Percentiles rank a stretch among this genome's conserved stretches.
phyloP scores from a whole-genome alignment of 2,329 filamentous ascomycete genomes.

The Calycina herbarum region DNA sequence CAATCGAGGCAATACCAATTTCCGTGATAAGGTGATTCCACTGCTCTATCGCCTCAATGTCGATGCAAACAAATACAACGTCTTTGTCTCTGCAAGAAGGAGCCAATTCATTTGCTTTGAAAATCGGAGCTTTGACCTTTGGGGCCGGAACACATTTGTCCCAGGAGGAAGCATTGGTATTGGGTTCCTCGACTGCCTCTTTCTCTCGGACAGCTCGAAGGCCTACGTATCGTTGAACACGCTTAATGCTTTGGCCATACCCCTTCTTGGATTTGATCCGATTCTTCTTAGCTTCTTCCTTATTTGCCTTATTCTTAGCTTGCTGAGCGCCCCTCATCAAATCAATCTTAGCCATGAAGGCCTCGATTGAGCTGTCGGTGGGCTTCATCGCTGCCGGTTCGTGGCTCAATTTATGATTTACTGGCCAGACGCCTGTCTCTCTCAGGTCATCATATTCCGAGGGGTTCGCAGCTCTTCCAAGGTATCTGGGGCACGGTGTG shows the following conservation, averaged over 20 bases:
- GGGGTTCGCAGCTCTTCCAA: conserved; percentile 56
- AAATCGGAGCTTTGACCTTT: conserved; percentile 33
- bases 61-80: conserved; percentile 75
- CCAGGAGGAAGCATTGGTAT: conserved; percentile 30
- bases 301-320: conserved; percentile 45
- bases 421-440: conserved; percentile 36
- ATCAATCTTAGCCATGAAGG: conserved; percentile 56
- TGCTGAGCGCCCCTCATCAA: conserved; percentile 50
- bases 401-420: conserved; percentile 29
- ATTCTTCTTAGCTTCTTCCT: conserved; percentile 50
- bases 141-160: conserved; percentile 31
- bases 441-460: conserved; percentile 32
- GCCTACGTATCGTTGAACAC: conserved; percentile 70
- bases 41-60: conserved; percentile 79
- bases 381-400: conserved; percentile 35
- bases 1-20: conserved; percentile 78
- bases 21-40: conserved; percentile 72
- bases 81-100: conserved; percentile 51
- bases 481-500: conserved; percentile 65
- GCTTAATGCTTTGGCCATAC: conserved; percentile 58
- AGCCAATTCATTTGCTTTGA: conserved; percentile 48
- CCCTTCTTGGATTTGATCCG: conserved; percentile 50
- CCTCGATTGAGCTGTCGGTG: conserved; percentile 42
- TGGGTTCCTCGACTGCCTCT: conserved; percentile 17
- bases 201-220: conserved; percentile 46